Evolutionary conservation across 2,329 filamentous ascomycete species (phyloP), one percentile per base, ranked within the genome.

Genomic region (Sporothrix inflata): DNA sequence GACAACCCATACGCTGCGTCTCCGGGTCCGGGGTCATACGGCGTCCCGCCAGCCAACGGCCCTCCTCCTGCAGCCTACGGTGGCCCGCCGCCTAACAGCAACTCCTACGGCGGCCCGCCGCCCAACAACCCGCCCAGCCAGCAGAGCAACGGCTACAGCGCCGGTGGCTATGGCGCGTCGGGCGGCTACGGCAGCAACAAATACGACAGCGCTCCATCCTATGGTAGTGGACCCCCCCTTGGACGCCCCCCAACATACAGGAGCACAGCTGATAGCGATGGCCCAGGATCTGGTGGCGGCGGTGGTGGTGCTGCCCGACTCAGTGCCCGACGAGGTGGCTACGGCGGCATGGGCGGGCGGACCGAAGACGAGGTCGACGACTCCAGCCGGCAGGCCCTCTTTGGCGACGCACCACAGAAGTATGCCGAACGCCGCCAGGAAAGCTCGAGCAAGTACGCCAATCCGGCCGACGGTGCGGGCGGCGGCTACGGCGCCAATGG

Each of bases 331-430:
- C 84, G 85, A 12, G 87, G 87, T 63, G 89, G 89, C 38, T 91
- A 91, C 74, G 89, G 89, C 47, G 88, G 88, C 7, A 81, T 91
- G 72, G 88, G 87, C 61, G 82, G 82, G 34, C 19, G 21, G 66
- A 79, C 11, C 66, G 79, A 79, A 42, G 82, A 83, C 66, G 73
- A 78, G 67, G 81, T 82, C 68, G 82, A 83, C 5, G 87, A 89
- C 71, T 81, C 81, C 73, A 86, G 90, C 74, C 85, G 90, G 53
- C 87, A 91, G 77, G 88, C 87, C 38, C 84, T 93, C 4, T 92
- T 93, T 73, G 79, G 79, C 11, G 86, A 86, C 63, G 88, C 88
- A 2, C 81, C 85, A 42, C 79, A 87, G 71, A 83, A 87, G 65
- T 79, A 83, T 45, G 82, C 85, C 69, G 82, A 74, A 40, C 53